A percentile compares a stretch with the other conserved stretches of the same genome.
Conservation (phyloP, 2,329 filamentous ascomycete genomes). For the Aspergillus aculeatinus region DNA sequence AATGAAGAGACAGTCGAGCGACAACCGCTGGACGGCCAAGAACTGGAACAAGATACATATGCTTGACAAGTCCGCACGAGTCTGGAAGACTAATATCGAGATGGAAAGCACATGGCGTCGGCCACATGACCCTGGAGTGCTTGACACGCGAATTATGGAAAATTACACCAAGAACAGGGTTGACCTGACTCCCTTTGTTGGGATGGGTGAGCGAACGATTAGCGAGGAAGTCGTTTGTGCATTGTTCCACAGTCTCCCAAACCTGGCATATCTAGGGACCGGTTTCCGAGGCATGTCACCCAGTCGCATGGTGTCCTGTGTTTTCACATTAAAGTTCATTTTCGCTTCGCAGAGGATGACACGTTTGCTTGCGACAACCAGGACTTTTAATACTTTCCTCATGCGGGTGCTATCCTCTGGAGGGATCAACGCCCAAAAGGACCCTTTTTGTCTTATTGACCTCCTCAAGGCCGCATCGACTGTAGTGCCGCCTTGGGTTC, state of each 20-base stretch:
- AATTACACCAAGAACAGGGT: background rate
- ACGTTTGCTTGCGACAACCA: constrained; percentile 29
- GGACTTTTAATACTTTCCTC: constrained; percentile 40
- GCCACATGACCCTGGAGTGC: constrained; percentile 21
- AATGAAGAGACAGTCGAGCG: constrained; percentile 28
- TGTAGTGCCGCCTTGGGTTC: constrained; percentile 35
- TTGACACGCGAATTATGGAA: constrained; percentile 16
- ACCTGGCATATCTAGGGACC: constrained; percentile 44
- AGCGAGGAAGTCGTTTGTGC: constrained; percentile 59
- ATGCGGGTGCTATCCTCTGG: constrained; percentile 54
- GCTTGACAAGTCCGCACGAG: constrained; percentile 25
- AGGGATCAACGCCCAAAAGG: constrained; percentile 44
- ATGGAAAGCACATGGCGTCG: constrained; percentile 37
- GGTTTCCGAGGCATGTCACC: constrained; percentile 31
- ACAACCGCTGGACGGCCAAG: constrained; percentile 40
- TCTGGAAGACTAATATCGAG: constrained; percentile 38
- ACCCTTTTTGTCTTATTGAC: constrained; percentile 47
- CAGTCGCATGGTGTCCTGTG: constrained; percentile 29
- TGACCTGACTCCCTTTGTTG: constrained; percentile 33
- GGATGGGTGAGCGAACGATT: constrained; percentile 50
- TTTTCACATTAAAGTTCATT: constrained; percentile 22
- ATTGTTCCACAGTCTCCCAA: constrained; percentile 54
- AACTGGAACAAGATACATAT: constrained; percentile 47
- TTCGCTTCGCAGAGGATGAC: constrained; percentile 16
- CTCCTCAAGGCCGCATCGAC: constrained; percentile 35